These are phyloP conservation scores for Domatiomyces globalis DNA, from an alignment of 2,329 filamentous ascomycete species.

Conservation along the genomic window DNA sequence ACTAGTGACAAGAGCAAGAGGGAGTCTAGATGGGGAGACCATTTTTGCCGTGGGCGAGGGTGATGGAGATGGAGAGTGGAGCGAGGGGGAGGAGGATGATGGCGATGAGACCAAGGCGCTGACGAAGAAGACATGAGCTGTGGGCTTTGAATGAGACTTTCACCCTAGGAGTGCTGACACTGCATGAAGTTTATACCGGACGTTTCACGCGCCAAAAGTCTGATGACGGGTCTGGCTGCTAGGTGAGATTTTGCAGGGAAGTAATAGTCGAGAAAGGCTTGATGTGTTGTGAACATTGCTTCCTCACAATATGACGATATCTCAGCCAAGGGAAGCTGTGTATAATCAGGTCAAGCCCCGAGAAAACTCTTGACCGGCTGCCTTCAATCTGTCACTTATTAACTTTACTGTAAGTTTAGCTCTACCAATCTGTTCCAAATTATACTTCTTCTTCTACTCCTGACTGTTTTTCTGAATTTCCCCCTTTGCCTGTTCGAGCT, in stretches of 20 bases:
- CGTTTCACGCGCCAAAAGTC: background rate
- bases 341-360: no score
- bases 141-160: no score
- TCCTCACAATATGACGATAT: background rate
- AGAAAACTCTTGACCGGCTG: no score
- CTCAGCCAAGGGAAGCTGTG: background rate
- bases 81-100: constrained; percentile 50
- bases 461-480: no score
- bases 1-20: constrained; percentile 32
- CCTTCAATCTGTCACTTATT: no score
- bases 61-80: constrained; percentile 72
- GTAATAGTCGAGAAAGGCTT: no score
- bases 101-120: constrained; percentile 43
- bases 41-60: constrained; percentile 71
- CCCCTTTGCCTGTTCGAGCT: no score
- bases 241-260: background rate
- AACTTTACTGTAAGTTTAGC: no score
- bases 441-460: no score
- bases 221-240: background rate
- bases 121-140: constrained; percentile 16
- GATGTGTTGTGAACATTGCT: no score
- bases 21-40: constrained; percentile 73
- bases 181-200: background rate
- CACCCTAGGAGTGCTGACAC: background rate
- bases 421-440: no score